Conservation (phyloP, 2,329 filamentous ascomycete genomes). For the Neofusicoccum parvum region DNA sequence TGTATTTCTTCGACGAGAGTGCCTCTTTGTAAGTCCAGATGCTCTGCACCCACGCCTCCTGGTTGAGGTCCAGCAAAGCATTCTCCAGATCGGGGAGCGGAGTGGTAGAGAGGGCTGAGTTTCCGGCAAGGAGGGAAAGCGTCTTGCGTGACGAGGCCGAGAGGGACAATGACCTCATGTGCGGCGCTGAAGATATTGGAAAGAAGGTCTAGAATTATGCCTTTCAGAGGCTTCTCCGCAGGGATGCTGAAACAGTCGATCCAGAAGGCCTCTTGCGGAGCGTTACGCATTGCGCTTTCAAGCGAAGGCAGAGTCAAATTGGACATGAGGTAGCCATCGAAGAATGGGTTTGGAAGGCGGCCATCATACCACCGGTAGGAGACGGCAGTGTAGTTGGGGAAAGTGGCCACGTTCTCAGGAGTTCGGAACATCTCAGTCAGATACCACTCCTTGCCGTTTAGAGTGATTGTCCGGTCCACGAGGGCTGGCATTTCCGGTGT, state of each 20-base stretch:
- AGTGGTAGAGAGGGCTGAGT: not conserved
- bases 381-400: not conserved
- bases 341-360: not conserved
- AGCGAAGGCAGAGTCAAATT: not conserved
- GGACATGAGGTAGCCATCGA: not conserved
- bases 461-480: not conserved
- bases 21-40: not conserved
- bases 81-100: not conserved
- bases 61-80: not conserved
- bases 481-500: not conserved
- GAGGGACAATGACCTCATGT: not conserved
- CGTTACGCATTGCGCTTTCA: not conserved
- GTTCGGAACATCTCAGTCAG: not conserved
- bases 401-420: not conserved
- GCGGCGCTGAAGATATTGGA: not conserved
- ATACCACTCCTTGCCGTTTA: not conserved
- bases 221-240: not conserved
- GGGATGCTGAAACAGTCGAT: not conserved
- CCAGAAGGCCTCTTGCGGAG: not conserved
- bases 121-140: not conserved
- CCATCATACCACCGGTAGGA: not conserved
- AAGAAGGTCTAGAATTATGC: not conserved
- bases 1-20: not conserved
- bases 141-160: not conserved
- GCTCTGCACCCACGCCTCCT: not conserved